Evolutionary conservation across 345 rosid species (phyloP).

Genomic region (Camelina laxa): DNA sequence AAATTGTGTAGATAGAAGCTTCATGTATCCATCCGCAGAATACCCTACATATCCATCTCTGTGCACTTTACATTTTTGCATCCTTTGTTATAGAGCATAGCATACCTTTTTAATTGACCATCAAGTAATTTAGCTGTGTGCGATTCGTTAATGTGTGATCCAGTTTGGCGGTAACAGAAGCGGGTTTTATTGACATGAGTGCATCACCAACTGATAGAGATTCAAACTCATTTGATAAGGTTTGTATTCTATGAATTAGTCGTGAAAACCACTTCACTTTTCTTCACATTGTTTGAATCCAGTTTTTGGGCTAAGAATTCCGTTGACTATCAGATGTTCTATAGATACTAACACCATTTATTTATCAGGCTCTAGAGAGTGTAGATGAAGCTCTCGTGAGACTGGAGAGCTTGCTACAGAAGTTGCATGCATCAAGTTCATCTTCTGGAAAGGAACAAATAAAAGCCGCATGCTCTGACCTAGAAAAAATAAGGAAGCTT

Average conservation of each 20-base stretch:
- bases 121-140: constrained; percentile 18
- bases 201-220: constrained; percentile 50
- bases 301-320: constrained; percentile 25
- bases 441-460: constrained; percentile 82
- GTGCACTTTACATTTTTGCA: not conserved
- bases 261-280: not conserved
- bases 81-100: constrained; percentile 1
- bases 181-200: constrained; percentile 46
- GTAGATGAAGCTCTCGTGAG: constrained; percentile 86
- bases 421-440: constrained; percentile 76
- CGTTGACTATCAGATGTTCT: constrained; percentile 22
- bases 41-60: not conserved
- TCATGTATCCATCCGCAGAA: not conserved
- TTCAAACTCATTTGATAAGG: constrained; percentile 84
- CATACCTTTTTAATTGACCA: constrained; percentile 7
- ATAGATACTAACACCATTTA: constrained; percentile 32
- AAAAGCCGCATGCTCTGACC: constrained; percentile 96
- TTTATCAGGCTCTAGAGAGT: constrained; percentile 81
- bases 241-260: constrained; percentile 33
- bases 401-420: constrained; percentile 83
- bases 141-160: constrained; percentile 38
- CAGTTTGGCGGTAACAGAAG: constrained; percentile 60
- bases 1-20: constrained; percentile 1
- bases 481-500: constrained; percentile 92
- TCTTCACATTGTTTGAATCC: not conserved